Evolutionary conservation across 768 basidiomycete genomes (phyloP).

Genomic region (Trametes cinnabarina): DNA sequence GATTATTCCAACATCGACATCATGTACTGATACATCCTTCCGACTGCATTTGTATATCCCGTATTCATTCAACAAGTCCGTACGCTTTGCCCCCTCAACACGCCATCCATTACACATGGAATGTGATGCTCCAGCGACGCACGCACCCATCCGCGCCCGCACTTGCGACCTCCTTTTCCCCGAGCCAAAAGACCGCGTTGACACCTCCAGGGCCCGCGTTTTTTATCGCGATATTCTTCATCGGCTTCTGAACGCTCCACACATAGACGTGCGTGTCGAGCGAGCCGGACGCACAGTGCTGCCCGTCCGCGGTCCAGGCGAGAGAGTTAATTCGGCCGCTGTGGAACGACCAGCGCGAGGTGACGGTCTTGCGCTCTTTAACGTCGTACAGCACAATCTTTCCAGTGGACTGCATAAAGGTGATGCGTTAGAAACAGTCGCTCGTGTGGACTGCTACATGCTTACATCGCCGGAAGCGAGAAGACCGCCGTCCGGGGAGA

Average conservation of each 20-base stretch:
- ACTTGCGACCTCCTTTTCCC: conserved; percentile 56
- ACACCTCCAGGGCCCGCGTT: conserved; percentile 87
- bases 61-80: not conserved
- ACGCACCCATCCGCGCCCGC: conserved; percentile 83
- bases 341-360: conserved; percentile 85
- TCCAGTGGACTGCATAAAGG: conserved; percentile 60
- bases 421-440: not conserved
- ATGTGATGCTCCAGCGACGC: conserved; percentile 64
- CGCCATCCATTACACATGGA: conserved; percentile 29
- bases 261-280: conserved; percentile 93
- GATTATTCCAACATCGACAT: not conserved
- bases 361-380: conserved; percentile 61
- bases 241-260: conserved; percentile 71
- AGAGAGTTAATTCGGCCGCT: conserved; percentile 77
- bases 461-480: conserved; percentile 87
- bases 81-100: not conserved
- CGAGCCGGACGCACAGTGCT: conserved; percentile 82
- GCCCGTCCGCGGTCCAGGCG: conserved; percentile 69
- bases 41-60: not conserved
- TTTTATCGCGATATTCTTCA: conserved; percentile 77
- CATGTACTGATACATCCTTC: not conserved
- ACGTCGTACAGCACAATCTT: conserved; percentile 79
- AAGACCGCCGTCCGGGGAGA: conserved; percentile 72
- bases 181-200: conserved; percentile 75
- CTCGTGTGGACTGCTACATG: not conserved